Percentiles rank a stretch among this genome's conserved stretches.
These are phyloP conservation scores for Terana coerulea DNA, from an alignment of 768 basidiomycete genomes.

Conservation along the genomic window DNA sequence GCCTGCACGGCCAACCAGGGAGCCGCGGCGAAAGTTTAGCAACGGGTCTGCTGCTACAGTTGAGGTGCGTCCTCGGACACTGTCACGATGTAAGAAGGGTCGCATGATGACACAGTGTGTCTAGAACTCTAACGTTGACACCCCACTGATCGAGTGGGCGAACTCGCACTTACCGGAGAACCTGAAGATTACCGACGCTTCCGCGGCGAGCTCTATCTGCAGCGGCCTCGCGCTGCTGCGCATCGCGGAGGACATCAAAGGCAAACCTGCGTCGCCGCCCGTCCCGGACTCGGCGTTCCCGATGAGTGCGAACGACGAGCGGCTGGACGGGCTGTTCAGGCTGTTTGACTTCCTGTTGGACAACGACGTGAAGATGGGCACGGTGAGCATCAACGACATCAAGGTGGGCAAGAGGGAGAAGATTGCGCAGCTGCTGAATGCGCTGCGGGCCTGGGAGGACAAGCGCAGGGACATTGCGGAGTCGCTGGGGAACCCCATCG, in stretches of 20 bases:
- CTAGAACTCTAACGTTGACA: conserved; percentile 34
- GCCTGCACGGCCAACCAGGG: conserved; percentile 69
- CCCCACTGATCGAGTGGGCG: conserved; percentile 78
- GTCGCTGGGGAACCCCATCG: conserved; percentile 39
- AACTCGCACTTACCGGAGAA: conserved; percentile 74
- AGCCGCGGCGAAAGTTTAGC: conserved; percentile 42
- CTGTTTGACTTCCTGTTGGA: conserved; percentile 92
- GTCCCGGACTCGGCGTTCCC: conserved; percentile 82
- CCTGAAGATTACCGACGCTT: conserved; percentile 50
- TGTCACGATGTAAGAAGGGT: background rate
- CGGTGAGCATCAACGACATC: conserved; percentile 92
- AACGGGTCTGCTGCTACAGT: background rate
- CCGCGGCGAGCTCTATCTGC: conserved; percentile 37
- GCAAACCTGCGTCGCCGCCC: conserved; percentile 59
- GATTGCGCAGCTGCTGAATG: conserved; percentile 73
- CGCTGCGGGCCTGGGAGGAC: conserved; percentile 79
- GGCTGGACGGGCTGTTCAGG: conserved; percentile 81
- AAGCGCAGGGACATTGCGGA: conserved; percentile 54
- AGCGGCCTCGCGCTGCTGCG: conserved; percentile 80
- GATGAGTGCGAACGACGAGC: conserved; percentile 62
- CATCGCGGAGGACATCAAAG: conserved; percentile 78
- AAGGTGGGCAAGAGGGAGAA: conserved; percentile 78
- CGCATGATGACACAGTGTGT: background rate
- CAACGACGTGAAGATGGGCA: conserved; percentile 87
- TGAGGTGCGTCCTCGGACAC: conserved; percentile 3